Conservation (phyloP, 306 rosid genomes). For the Abrus precatorius region DNA sequence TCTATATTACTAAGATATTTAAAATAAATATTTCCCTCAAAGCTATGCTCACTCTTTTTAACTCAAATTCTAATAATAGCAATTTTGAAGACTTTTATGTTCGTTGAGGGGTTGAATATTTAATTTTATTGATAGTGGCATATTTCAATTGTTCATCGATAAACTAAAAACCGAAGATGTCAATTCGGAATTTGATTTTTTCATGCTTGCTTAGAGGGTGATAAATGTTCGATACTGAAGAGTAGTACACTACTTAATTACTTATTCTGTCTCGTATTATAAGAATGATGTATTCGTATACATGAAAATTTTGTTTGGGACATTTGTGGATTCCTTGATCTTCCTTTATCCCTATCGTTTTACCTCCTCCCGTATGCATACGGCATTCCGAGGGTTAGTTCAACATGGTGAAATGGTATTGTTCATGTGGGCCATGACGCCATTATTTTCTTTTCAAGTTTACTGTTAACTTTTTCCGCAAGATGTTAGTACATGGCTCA, state of each 20-base stretch:
- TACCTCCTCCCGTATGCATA: no score
- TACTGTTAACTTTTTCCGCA: not conserved
- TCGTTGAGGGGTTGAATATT: not conserved
- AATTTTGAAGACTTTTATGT: not conserved
- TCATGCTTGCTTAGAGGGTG: not conserved
- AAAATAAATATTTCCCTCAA: no score
- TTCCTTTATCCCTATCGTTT: not conserved
- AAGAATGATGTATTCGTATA: no score
- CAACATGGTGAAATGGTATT: not conserved
- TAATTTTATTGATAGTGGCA: not conserved
- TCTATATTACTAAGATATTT: no score
- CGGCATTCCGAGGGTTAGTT: not conserved
- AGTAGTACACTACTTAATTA: not conserved
- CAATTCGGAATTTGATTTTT: no score
- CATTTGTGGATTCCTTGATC: not conserved
- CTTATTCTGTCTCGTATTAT: no score
- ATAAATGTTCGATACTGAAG: not conserved
- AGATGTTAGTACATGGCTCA: not conserved
- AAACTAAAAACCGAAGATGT: not conserved
- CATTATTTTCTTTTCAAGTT: not conserved
- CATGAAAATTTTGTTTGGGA: not conserved
- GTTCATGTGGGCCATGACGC: not conserved
- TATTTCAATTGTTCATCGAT: not conserved
- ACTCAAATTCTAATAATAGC: no score
- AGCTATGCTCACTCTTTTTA: no score